phyloP scores from a whole-genome alignment of 768 basidiomycete genomes.

The Dendrothele bispora region DNA sequence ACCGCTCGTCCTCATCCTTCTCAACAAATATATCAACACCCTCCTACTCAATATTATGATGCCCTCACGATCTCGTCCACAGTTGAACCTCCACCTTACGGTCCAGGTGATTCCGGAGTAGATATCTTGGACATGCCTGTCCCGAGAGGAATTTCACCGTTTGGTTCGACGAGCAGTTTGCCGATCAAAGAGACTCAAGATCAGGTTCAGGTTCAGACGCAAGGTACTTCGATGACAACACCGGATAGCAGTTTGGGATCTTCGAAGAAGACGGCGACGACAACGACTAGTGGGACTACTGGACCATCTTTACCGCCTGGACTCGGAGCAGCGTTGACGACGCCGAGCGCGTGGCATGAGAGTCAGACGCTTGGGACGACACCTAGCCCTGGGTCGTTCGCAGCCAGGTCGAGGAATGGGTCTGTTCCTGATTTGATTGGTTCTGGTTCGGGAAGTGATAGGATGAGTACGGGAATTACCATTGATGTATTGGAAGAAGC shows the following conservation, averaged over 20 bases:
- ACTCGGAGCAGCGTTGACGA: background rate
- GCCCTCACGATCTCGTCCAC: too few species aligned
- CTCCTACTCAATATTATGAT: too few species aligned
- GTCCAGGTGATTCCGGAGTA: too few species aligned
- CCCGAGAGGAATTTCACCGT: slow-evolving; percentile 56
- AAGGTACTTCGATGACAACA: too few species aligned
- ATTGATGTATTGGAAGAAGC: slow-evolving; percentile 70
- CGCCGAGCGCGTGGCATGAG: slow-evolving; percentile 1
- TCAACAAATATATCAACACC: too few species aligned
- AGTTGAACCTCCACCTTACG: too few species aligned
- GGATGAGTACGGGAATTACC: slow-evolving; percentile 34
- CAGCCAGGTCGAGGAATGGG: too few species aligned
- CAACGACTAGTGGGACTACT: too few species aligned
- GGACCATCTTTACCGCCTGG: slow-evolving; percentile 11
- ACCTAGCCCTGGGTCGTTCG: slow-evolving; percentile 7
- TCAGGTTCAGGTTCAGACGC: slow-evolving; percentile 23
- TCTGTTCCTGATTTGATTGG: background rate
- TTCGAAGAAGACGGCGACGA: too few species aligned
- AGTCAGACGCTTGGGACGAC: slow-evolving; percentile 5
- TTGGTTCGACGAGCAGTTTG: slow-evolving; percentile 40
- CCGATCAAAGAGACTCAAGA: slow-evolving; percentile 31
- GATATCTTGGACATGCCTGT: slow-evolving; percentile 59
- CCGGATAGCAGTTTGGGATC: too few species aligned
- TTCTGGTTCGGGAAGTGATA: slow-evolving; percentile 34
- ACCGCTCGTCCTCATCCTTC: too few species aligned